Evolutionary conservation across 192 early-diverging fungal genomes (phyloP).

Genomic region (Gigaspora rosea): DNA sequence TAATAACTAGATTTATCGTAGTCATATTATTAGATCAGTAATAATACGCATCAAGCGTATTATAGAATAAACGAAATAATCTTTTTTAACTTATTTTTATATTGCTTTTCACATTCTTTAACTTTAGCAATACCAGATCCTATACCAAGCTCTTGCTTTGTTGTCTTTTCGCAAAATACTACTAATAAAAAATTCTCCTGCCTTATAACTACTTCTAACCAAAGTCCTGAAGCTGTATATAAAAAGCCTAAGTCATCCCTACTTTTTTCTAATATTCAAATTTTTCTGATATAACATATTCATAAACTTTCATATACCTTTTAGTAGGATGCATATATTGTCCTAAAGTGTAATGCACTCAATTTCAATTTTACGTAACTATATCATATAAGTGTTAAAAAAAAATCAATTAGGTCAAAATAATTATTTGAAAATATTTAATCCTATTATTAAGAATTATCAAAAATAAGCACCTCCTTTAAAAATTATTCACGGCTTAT

Average conservation of each 20-base stretch:
- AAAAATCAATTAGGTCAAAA: too few species aligned
- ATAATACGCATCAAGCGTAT: too few species aligned
- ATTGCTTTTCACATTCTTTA: too few species aligned
- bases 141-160: not conserved
- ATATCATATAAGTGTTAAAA: not conserved
- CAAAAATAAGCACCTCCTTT: too few species aligned
- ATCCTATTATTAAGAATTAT: too few species aligned
- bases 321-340: constrained; percentile 99
- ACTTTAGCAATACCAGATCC: too few species aligned
- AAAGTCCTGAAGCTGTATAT: constrained; percentile 93
- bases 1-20: too few species aligned
- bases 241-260: constrained; percentile 87
- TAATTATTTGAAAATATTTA: too few species aligned
- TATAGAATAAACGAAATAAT: too few species aligned
- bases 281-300: constrained; percentile 90
- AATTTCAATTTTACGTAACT: constrained; percentile 73
- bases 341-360: constrained; percentile 98
- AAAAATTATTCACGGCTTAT: too few species aligned
- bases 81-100: too few species aligned
- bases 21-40: too few species aligned
- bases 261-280: constrained; percentile 86
- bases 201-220: constrained; percentile 94
- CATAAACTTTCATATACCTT: constrained; percentile 96
- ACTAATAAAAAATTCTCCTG: constrained; percentile 95
- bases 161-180: constrained; percentile 68